These are phyloP conservation scores for Phaeosphaeria sp. DNA, from an alignment of 2,329 filamentous ascomycete species.

Conservation along the genomic window DNA sequence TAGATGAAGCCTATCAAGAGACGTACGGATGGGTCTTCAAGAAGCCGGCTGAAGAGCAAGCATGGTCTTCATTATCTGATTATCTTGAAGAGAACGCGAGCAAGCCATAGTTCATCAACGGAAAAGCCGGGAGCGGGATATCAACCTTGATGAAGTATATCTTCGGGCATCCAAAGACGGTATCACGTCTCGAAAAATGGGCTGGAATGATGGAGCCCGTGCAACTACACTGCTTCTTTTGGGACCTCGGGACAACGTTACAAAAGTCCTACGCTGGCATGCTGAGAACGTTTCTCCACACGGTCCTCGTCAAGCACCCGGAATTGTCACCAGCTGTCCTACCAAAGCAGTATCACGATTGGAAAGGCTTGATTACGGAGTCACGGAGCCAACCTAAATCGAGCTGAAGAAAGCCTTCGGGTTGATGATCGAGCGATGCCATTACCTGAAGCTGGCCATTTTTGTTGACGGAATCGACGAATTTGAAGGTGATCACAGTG, in stretches of 20 bases:
- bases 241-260: too few relatives aligned
- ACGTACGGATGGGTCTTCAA: too few relatives aligned
- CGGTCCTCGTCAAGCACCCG: too few relatives aligned
- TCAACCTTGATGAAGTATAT: slow-evolving; percentile 45
- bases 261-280: too few relatives aligned
- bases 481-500: slow-evolving; percentile 18
- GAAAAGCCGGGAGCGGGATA: slow-evolving; percentile 47
- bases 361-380: too few relatives aligned
- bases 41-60: too few relatives aligned
- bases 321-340: slow-evolving; percentile 2
- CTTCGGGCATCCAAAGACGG: slow-evolving; percentile 13
- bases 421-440: neutral
- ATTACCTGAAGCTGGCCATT: slow-evolving; percentile 8
- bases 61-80: too few relatives aligned
- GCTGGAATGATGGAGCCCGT: too few relatives aligned
- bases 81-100: neutral
- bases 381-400: neutral
- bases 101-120: slow-evolving; percentile 42
- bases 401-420: slow-evolving; percentile 1
- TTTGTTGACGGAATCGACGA: slow-evolving; percentile 31
- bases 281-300: too few relatives aligned
- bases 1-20: too few relatives aligned
- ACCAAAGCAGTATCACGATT: slow-evolving; percentile 5
- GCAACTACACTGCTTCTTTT: too few relatives aligned
- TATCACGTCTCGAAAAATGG: neutral